These are phyloP conservation scores for Perkinsus marinus DNA, from an alignment of 169 alveolate species.

Conservation along the genomic window DNA sequence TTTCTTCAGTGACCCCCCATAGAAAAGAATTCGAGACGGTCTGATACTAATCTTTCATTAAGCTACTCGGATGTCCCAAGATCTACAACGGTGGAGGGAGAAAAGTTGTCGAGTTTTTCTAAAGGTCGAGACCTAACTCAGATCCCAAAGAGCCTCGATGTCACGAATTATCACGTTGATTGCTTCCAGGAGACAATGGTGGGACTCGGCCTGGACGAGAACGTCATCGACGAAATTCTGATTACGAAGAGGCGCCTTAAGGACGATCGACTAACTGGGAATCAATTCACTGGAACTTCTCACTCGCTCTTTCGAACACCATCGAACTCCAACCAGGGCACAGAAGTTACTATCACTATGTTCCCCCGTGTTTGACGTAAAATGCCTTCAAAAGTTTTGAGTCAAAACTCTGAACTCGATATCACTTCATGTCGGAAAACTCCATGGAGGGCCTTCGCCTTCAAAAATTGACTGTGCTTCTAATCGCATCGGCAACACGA, in stretches of 20 bases:
- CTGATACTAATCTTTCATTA: background rate
- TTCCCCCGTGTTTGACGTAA: too few species aligned
- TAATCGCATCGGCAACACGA: constrained; percentile 62
- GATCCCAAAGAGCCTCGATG: background rate
- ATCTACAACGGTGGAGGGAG: background rate
- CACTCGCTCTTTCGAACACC: too few species aligned
- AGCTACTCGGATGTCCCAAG: background rate
- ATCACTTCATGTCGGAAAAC: background rate
- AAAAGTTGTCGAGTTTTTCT: background rate
- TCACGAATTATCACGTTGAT: background rate
- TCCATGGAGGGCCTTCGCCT: background rate
- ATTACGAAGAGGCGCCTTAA: background rate
- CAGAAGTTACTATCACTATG: too few species aligned
- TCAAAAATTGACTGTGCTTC: constrained; percentile 21
- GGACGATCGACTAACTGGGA: too few species aligned
- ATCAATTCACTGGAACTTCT: too few species aligned
- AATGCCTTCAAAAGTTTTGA: too few species aligned
- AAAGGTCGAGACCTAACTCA: background rate
- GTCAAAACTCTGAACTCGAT: background rate
- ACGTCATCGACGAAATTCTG: background rate
- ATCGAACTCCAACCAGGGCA: too few species aligned
- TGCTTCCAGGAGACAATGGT: background rate
- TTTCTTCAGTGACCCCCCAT: background rate
- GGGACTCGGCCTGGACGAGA: background rate
- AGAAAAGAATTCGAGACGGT: background rate